Percentiles rank a stretch among this genome's conserved stretches.
These are phyloP conservation scores for Cladosporium sp. DNA, from an alignment of 2,329 filamentous ascomycete species.

Conservation along the genomic window DNA sequence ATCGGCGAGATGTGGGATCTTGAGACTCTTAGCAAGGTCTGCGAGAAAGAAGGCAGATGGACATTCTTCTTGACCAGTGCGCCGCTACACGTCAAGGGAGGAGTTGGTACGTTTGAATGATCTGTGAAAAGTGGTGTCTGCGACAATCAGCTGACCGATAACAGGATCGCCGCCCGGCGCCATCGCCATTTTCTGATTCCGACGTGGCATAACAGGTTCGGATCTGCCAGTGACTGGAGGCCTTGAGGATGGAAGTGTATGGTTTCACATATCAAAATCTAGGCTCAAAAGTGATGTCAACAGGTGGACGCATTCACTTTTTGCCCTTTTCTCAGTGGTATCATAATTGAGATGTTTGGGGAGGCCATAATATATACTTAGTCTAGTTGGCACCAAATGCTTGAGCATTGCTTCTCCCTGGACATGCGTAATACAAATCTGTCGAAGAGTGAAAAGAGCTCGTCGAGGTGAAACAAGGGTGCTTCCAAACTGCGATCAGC, in stretches of 20 bases:
- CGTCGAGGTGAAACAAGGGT: neutral
- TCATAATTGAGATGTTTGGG: neutral
- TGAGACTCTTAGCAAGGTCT: slow-evolving; percentile 39
- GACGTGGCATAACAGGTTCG: neutral
- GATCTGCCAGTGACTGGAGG: neutral
- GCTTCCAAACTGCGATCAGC: neutral
- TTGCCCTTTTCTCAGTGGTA: neutral
- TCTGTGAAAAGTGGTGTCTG: neutral
- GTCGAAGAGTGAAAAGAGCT: neutral
- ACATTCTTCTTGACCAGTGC: slow-evolving; percentile 43
- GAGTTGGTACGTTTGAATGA: slow-evolving; percentile 21
- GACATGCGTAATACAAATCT: neutral
- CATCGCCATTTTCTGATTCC: slow-evolving; percentile 35
- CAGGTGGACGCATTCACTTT: neutral
- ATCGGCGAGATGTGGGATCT: slow-evolving; percentile 47
- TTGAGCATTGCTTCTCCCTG: neutral
- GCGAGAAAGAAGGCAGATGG: slow-evolving; percentile 37
- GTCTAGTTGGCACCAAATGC: neutral
- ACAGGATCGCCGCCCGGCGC: slow-evolving; percentile 28
- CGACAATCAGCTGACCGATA: neutral
- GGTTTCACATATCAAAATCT: neutral
- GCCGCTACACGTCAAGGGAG: slow-evolving; percentile 43
- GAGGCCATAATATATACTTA: neutral
- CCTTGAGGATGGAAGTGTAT: neutral
- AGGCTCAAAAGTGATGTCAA: neutral